Base-by-base conservation (phyloP, 345 rosid species). In the Lumnitzera littorea region DNA sequence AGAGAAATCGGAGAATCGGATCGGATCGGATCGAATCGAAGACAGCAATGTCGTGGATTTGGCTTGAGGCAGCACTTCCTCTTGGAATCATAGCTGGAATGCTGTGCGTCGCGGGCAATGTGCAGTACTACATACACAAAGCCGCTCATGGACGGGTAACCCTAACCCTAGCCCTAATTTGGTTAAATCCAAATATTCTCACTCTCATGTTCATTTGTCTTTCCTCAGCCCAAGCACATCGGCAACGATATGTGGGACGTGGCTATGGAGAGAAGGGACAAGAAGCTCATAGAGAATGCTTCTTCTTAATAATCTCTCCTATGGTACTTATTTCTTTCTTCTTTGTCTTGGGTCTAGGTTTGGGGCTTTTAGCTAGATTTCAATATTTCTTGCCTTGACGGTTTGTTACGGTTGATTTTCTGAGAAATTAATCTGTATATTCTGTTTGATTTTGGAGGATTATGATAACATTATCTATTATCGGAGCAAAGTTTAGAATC, bases 211-310 rank as follows among this genome's bases (percentile, higher is more conserved):
- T 31, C 27, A 3, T 12, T 23, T 1, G 17, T 27, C 15, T 29
- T 58, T 24, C 7, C 29, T 59, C 74, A 86, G 95, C 96, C 98
- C 2, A 91, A 92, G 84, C 97, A 92, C 71, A 78, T 89, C 56
- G 97, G 98, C 0, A 84, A 80, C 66, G 97, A 92, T 69, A 68
- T 80, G 80, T 92, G 98, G 98, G 96, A 89, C 53, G 91, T 85
- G 47, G 91, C 91, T 64, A 85, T 92, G 97, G 98, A 92, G 63
- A 74, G 96, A 73, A 85, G 98, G 73, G 98, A 92, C 71, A 84
- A 87, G 77, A 85, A 84, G 80, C 88, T 92, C 77, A n/a, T 64
- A 6, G 92, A 85, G 55, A 72, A 79, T 64, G 65, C 69, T 16
- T 25, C 80, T 7, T 56, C 63, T 51, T 53, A 84, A 71, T 64